These are phyloP conservation scores for Fusarium sp. DNA, from an alignment of 2,329 filamentous ascomycete genomes.

Conservation along the genomic window DNA sequence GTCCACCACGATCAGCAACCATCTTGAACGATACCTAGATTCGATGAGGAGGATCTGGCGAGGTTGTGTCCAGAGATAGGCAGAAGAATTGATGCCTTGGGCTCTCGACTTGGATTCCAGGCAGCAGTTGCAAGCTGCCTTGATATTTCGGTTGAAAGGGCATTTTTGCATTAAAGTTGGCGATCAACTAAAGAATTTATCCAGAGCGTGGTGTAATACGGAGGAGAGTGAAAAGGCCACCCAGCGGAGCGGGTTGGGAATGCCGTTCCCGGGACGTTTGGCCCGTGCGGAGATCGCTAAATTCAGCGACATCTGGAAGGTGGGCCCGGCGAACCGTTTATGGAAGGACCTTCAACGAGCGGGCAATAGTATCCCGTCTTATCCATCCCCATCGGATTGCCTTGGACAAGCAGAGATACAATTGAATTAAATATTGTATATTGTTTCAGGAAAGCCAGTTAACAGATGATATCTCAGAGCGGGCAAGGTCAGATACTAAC, in stretches of 20 bases:
- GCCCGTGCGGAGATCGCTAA: conserved; percentile 3
- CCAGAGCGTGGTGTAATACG: not conserved
- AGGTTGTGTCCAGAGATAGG: not conserved
- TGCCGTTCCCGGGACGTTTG: conserved; percentile 10
- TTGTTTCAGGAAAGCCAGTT: not conserved
- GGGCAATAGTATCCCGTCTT: not conserved
- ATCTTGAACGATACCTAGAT: not conserved
- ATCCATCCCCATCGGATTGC: not conserved
- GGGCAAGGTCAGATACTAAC: not conserved
- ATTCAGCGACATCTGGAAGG: not conserved
- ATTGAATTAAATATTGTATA: not conserved
- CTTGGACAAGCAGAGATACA: not conserved
- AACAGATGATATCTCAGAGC: not conserved
- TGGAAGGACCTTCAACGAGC: conserved; percentile 14
- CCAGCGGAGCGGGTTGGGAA: conserved; percentile 3
- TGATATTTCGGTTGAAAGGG: not conserved
- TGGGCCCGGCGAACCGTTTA: conserved; percentile 17
- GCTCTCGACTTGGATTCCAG: not conserved
- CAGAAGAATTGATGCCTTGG: conserved; percentile 5
- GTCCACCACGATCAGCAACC: conserved; percentile 8
- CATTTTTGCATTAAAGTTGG: not conserved
- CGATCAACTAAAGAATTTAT: not conserved
- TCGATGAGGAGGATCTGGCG: not conserved
- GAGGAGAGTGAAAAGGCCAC: not conserved
- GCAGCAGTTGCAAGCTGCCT: not conserved